phyloP scores from a whole-genome alignment of 371 early-diverging fungal species.

The Rhizopus microsporus region DNA sequence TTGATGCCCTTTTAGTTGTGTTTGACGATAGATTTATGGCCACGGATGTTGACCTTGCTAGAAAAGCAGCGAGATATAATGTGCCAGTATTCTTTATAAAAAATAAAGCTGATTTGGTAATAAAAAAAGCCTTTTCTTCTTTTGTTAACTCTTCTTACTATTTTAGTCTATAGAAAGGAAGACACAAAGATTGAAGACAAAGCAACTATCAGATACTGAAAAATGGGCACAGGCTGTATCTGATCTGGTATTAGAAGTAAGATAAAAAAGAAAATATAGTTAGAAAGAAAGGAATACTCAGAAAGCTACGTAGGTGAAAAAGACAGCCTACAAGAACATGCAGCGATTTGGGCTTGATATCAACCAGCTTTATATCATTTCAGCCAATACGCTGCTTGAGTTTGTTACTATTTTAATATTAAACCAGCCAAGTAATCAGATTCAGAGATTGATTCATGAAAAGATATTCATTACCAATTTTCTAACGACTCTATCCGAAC shows the following conservation, averaged over 20 bases:
- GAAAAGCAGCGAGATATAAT: slow-evolving; percentile 21
- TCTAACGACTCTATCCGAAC: slow-evolving; percentile 1
- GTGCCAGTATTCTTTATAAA: slow-evolving; percentile 30
- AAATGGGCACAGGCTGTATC: slow-evolving; percentile 29
- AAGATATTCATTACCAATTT: slow-evolving; percentile 33
- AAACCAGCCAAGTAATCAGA: slow-evolving; percentile 2
- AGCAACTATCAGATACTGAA: slow-evolving; percentile 8
- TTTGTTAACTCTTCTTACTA: slow-evolving; percentile 1
- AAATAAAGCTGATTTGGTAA: slow-evolving; percentile 34
- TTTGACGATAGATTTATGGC: slow-evolving; percentile 38
- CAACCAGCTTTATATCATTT: slow-evolving; percentile 30
- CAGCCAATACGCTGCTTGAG: slow-evolving; percentile 24
- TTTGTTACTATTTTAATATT: slow-evolving; percentile 23
- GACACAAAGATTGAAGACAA: slow-evolving; percentile 7
- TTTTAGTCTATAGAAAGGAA: slow-evolving; percentile 10
- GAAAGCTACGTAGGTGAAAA: slow-evolving; percentile 11
- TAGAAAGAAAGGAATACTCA: background rate
- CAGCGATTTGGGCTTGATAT: slow-evolving; percentile 22
- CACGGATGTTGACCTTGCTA: slow-evolving; percentile 30
- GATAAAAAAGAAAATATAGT: background rate
- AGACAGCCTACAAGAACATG: slow-evolving; percentile 22
- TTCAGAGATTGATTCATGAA: slow-evolving; percentile 32
- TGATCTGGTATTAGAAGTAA: slow-evolving; percentile 25
- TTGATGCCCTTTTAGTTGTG: slow-evolving; percentile 37
- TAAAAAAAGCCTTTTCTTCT: background rate